These are phyloP conservation scores for Cytospora paraplurivora DNA, from an alignment of 2,329 filamentous ascomycete species.

Conservation along the genomic window DNA sequence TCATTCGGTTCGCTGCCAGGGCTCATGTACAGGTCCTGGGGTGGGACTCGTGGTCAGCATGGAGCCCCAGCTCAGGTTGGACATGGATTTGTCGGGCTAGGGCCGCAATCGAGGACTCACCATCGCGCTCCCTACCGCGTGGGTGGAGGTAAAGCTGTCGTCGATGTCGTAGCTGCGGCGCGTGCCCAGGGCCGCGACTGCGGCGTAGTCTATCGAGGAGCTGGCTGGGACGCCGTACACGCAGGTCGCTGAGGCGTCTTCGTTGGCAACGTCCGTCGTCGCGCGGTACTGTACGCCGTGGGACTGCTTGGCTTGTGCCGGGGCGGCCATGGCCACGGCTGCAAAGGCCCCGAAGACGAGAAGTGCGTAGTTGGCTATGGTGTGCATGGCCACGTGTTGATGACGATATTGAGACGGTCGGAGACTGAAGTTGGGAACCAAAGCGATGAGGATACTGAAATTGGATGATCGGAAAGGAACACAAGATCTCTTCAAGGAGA, in stretches of 20 bases:
- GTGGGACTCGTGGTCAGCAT: neutral
- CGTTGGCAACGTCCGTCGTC: neutral
- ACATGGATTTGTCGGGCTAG: neutral
- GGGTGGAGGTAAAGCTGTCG: conserved; percentile 9
- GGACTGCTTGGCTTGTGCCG: neutral
- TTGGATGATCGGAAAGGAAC: neutral
- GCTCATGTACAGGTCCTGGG: conserved; percentile 28
- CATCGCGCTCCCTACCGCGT: conserved; percentile 26
- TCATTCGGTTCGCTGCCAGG: conserved; percentile 28
- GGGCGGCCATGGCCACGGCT: conserved; percentile 3
- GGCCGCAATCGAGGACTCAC: neutral
- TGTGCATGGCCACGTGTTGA: neutral
- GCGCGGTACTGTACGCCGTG: neutral
- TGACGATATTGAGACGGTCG: neutral
- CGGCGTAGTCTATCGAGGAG: conserved; percentile 15
- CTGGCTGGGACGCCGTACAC: conserved; percentile 10
- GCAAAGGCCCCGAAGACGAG: conserved; percentile 3
- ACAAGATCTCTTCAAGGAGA: neutral
- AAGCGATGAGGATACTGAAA: neutral
- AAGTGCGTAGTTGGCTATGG: neutral
- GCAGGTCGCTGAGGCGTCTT: conserved; percentile 14
- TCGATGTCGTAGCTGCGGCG: conserved; percentile 25
- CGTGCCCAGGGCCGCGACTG: conserved; percentile 11
- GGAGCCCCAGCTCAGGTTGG: no score
- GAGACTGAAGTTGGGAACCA: neutral